Evolutionary conservation across 2,329 filamentous ascomycete species (phyloP), one percentile per base, ranked within the genome.

Genomic region (Pestalotiopsis sp.): DNA sequence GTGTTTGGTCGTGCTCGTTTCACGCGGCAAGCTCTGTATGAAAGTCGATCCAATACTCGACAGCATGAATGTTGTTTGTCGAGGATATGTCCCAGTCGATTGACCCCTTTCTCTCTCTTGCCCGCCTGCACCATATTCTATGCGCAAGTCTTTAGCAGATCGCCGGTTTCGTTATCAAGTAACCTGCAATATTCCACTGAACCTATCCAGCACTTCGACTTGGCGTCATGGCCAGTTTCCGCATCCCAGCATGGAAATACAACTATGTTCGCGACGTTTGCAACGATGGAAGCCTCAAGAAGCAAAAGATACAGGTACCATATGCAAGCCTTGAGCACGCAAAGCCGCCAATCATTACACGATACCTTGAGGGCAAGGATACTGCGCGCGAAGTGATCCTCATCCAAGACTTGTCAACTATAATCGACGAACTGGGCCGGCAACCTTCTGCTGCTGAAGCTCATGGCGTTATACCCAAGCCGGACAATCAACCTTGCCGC

Each of bases 231-330:
- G 39, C 67, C 49, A n/a, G 27, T 20, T 74, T 72, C 66, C 67
- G 72, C 31, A 61, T 76, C n/a, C 27, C 31, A 7, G 76, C 76
- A 13, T 71, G 73, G 31, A 64, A 76, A 14, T 77, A 75, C 65
- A 71, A 60, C 69, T 71, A 25, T 70, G 72, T 5, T 68, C 67
- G 41, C 9, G 36, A 20, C 12, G 13, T 27, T 27, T 49, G 6
- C 23, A 49, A 7, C 11, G 23, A 45, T 41, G 52, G 56, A 9
- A 41, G 13, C 36, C 20, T 61, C n/a, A 14, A 60, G 11, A 20
- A 14, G 14, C n/a, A 17, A 59, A 64, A 71, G 27, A 74, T 77
- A 6, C 72, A 75, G 38, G 76, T 72, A 31, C 75, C 75, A 23
- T 62, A 73, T 38, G 65, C 72, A 1, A 63, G 72, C 20, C 67